These are phyloP conservation scores for Fragaria iinumae DNA, from an alignment of 306 rosid species.

Conservation along the genomic window DNA sequence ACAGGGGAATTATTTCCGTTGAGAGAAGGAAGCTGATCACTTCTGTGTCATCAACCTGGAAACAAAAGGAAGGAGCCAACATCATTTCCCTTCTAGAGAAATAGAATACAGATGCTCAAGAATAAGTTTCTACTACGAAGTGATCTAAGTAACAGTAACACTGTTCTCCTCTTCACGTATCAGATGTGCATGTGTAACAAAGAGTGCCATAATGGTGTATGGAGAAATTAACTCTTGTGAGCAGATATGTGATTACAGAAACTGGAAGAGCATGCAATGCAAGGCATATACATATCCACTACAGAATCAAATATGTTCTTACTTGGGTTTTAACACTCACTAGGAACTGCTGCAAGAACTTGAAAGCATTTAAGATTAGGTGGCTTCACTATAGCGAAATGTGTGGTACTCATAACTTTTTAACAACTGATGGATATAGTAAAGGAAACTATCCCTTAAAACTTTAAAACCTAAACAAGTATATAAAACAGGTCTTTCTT, in stretches of 20 bases:
- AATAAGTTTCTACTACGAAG: not conserved
- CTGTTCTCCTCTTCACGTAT: conserved; percentile 1
- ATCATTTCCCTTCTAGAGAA: not conserved
- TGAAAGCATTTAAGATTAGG: not conserved
- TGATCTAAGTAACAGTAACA: not conserved
- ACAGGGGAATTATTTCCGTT: conserved; percentile 72
- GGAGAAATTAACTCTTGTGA: not conserved
- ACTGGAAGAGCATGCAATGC: not conserved
- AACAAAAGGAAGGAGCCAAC: conserved; percentile 10
- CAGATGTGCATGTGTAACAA: not conserved
- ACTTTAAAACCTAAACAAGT: not conserved
- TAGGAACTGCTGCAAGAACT: not conserved
- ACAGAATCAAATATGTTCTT: not conserved
- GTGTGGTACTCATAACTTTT: not conserved
- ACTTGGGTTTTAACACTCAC: not conserved
- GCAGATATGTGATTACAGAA: not conserved
- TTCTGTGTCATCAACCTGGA: conserved; percentile 71
- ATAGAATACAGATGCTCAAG: not conserved
- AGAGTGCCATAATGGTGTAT: not conserved
- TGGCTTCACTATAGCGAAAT: not conserved
- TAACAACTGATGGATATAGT: not conserved
- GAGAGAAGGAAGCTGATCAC: conserved; percentile 76
- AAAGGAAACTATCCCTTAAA: not conserved
- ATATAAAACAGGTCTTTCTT: not conserved
- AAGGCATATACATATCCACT: not conserved